Evolutionary conservation across 2,329 filamentous ascomycete species (phyloP).

Genomic region (Monosporascus sp.): DNA sequence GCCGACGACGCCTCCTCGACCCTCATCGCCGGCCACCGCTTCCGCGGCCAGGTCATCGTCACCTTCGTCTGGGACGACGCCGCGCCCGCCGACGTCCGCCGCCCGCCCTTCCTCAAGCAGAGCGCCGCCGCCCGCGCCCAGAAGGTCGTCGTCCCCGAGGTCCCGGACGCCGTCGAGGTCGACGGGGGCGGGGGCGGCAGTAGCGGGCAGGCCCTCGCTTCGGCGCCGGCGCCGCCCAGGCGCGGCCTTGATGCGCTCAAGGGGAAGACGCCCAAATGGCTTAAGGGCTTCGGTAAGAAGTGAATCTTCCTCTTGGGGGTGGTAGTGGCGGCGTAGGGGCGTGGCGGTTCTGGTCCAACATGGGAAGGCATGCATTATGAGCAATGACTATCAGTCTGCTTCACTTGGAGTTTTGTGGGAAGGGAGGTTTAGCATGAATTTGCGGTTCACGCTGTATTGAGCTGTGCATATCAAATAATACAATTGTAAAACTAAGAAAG

Average conservation of each 20-base stretch:
- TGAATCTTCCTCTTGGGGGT: conserved; percentile 26
- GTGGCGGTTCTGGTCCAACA: neutral
- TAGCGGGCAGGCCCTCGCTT: neutral
- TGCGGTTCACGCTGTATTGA: too few species aligned
- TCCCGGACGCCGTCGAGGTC: conserved; percentile 28
- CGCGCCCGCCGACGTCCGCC: conserved; percentile 16
- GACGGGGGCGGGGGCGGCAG: conserved; percentile 16
- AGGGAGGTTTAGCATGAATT: too few species aligned
- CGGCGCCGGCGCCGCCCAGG: conserved; percentile 11
- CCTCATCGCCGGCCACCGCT: conserved; percentile 68
- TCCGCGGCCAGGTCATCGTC: conserved; percentile 66
- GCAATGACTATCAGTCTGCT: too few species aligned
- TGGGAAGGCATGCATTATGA: neutral
- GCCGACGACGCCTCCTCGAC: conserved; percentile 32
- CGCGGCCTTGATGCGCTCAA: conserved; percentile 18
- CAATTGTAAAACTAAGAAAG: neutral
- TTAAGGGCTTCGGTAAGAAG: conserved; percentile 70
- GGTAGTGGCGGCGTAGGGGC: neutral
- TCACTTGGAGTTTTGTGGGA: conserved; percentile 6
- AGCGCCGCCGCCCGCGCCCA: conserved; percentile 48
- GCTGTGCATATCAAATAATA: too few species aligned
- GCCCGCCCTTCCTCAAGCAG: conserved; percentile 40
- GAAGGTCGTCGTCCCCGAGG: conserved; percentile 52
- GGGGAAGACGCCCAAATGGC: conserved; percentile 58
- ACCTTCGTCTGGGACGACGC: conserved; percentile 39